Evolutionary conservation across 2,329 filamentous ascomycete genomes (phyloP).

Genomic region (Fusarium sp.): DNA sequence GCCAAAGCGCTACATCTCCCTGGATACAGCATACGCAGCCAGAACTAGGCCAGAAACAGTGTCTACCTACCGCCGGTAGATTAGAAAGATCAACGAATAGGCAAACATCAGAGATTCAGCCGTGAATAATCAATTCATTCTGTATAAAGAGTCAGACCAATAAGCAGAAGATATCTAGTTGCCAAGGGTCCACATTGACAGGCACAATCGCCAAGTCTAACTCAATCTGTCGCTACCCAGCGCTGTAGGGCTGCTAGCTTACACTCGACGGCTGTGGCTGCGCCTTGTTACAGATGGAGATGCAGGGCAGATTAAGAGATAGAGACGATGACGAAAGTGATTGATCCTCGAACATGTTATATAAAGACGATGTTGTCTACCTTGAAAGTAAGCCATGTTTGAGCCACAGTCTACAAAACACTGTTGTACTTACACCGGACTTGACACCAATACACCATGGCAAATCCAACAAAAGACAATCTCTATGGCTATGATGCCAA

Average conservation of each 20-base stretch:
- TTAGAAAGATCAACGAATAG: neutral
- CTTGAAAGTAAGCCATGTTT: neutral
- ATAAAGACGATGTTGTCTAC: neutral
- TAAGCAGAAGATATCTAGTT: neutral
- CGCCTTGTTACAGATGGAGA: slow-evolving; percentile 8
- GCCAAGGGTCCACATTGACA: neutral
- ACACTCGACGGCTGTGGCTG: slow-evolving; percentile 10
- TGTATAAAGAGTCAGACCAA: neutral
- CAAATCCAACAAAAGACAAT: slow-evolving; percentile 31
- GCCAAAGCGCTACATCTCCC: neutral
- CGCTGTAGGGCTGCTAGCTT: slow-evolving; percentile 30
- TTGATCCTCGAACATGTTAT: neutral
- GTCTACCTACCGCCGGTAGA: slow-evolving; percentile 5
- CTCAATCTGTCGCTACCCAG: slow-evolving; percentile 23
- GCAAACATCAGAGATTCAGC: neutral
- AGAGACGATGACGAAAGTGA: neutral
- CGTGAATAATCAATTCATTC: neutral
- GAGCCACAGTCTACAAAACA: neutral
- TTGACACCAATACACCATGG: slow-evolving; percentile 2
- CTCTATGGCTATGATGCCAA: slow-evolving; percentile 41
- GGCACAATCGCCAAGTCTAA: slow-evolving; percentile 10
- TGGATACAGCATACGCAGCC: neutral
- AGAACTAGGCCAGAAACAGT: slow-evolving; percentile 16
- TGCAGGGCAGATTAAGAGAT: neutral
- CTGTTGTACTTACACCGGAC: neutral